Base-by-base conservation (phyloP, 2,329 filamentous ascomycete species). In the Cryoendolithus antarcticus region DNA sequence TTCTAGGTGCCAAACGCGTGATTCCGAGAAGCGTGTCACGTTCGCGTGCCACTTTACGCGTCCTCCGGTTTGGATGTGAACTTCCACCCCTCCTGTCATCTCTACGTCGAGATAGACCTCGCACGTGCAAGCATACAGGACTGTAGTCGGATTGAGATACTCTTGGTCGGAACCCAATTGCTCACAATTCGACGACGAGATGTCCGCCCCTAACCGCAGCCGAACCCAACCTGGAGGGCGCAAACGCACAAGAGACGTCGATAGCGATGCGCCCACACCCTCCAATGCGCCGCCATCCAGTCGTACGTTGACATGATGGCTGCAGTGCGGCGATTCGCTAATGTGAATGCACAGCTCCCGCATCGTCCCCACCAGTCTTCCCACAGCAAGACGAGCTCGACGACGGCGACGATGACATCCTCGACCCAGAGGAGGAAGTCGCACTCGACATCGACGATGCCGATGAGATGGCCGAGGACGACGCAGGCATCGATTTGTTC, bases 151-250 rank as follows among this genome's bases (percentile, higher is more conserved):
- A 27, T 27, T 4, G n/a, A n/a, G n/a, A n/a, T n/a, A n/a, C n/a
- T n/a, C n/a, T n/a, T n/a, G n/a, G n/a, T n/a, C n/a, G n/a, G n/a
- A n/a, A n/a, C n/a, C n/a, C n/a, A n/a, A n/a, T n/a, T n/a, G n/a
- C n/a, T n/a, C n/a, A n/a, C n/a, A n/a, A n/a, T n/a, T n/a, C n/a
- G n/a, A 81, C 62, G 72, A 78, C 51, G 86, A 79, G 64, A 81
- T 83, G 70, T 77, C 80, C 44, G 88, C 86, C 48, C 86, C 80
- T 53, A 94, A 93, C 63, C 77, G 85, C 50, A 27, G 24, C 24
- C 84, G 85, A 38, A 62, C 63, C 11, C 64, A 63, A 38, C 52
- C 65, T 46, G 71, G 64, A 48, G 63, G 70, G 45, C 69, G 75
- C 44, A 82, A 82, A 61, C 72, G 79, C 52, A 68, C 70, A 29